Base-by-base conservation (phyloP, 148 eudicot species). In the Fagopyrum homotropicum region DNA sequence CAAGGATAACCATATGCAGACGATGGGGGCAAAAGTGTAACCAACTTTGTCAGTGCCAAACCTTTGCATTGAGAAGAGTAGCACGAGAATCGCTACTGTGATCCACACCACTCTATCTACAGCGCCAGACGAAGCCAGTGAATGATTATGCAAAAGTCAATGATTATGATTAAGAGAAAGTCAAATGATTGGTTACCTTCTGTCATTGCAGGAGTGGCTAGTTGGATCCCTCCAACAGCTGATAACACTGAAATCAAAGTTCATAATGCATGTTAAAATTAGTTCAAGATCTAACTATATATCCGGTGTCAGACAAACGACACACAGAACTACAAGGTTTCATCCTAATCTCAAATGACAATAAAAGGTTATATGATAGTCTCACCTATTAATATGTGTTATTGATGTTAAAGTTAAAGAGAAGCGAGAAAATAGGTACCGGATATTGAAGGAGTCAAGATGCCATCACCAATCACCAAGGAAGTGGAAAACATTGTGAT, bases 21-120 rank as follows among this genome's bases (percentile, higher is more conserved):
- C 73, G 4, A 82, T 82, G 10, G 97, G 97, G 26, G 91, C 92
- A 40, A 91, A 89, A 16, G 78, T 52, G 73, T 81, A 85, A 10
- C 97, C 93, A 7, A 89, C 91, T 83, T 88, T 89, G 56, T 88
- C 88, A 4, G 91, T 89, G 43, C 93, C 97, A 54, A 86, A 91
- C 9, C 89, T 78, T 83, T 89, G 97, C 16, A 82, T 79, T n/a
- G 78, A 72, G 78, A 91, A 91, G 7, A 91, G 79, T 16, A 81
- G 9, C 19, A 91, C 64, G 63, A 91, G 73, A 57, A 88, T 88
- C 5, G 76, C 89, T n/a, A 91, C 82, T 4, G 97, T 82, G 77
- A 91, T 77, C 75, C 84, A 82, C 79, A 88, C 89, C 26, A 82
- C 81, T 75, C 69, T 45, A n/a, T 46, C 76, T 74, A 40, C 61